These are phyloP conservation scores for Boletus reticuloceps DNA, from an alignment of 768 basidiomycete genomes.

Conservation along the genomic window DNA sequence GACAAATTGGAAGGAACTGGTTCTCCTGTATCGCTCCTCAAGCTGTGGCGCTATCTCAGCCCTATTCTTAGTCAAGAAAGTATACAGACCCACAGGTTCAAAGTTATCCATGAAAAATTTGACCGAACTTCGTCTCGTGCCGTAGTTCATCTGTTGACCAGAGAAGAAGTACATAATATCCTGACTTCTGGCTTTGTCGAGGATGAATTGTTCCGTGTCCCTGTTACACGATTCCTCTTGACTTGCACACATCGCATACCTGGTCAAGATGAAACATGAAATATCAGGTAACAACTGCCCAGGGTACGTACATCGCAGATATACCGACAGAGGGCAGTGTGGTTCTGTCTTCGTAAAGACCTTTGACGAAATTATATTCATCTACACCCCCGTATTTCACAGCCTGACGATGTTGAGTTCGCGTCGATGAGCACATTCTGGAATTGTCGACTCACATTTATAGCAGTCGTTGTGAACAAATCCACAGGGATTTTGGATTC, in stretches of 20 bases:
- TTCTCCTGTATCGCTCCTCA: slow-evolving; percentile 67
- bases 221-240: slow-evolving; percentile 54
- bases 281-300: background rate
- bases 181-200: slow-evolving; percentile 52
- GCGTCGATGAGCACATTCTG: background rate
- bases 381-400: slow-evolving; percentile 68
- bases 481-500: slow-evolving; percentile 80
- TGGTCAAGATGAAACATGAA: slow-evolving; percentile 24
- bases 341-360: slow-evolving; percentile 66
- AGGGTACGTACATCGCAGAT: slow-evolving; percentile 58
- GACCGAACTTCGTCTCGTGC: slow-evolving; percentile 50
- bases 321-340: slow-evolving; percentile 67
- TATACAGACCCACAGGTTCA: slow-evolving; percentile 44
- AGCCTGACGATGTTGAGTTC: slow-evolving; percentile 40
- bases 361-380: slow-evolving; percentile 73
- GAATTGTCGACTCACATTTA: slow-evolving; percentile 39
- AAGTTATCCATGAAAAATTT: slow-evolving; percentile 72
- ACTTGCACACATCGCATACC: slow-evolving; percentile 63
- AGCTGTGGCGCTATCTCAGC: slow-evolving; percentile 37
- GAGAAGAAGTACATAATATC: slow-evolving; percentile 65
- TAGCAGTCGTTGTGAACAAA: slow-evolving; percentile 57
- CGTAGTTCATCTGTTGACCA: slow-evolving; percentile 54
- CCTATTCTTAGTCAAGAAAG: background rate
- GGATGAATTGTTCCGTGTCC: slow-evolving; percentile 61
- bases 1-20: slow-evolving; percentile 54